Evolutionary conservation across 192 early-diverging fungal species (phyloP).

Genomic region (Jimgerdemannia lactiflua): DNA sequence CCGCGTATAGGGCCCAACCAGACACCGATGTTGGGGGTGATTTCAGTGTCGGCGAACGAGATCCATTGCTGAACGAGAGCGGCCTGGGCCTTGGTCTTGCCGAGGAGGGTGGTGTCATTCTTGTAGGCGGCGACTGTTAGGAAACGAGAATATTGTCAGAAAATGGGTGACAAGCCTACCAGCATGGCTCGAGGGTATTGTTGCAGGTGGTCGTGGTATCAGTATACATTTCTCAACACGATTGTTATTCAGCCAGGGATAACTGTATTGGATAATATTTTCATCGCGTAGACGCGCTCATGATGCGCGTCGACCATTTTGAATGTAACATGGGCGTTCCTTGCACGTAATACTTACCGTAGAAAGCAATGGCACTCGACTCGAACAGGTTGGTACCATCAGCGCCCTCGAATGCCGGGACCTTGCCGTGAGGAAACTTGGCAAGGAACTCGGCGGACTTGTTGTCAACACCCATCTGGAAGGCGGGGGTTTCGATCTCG

Average conservation of each 20-base stretch:
- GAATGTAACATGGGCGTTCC: not conserved
- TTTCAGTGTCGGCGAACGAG: slow-evolving; percentile 60
- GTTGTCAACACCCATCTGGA: slow-evolving; percentile 71
- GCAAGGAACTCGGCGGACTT: slow-evolving; percentile 78
- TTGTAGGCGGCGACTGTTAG: slow-evolving; percentile 40
- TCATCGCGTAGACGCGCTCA: not conserved
- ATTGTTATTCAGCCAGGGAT: slow-evolving; percentile 4
- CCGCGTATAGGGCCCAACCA: not conserved
- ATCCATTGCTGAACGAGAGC: slow-evolving; percentile 67
- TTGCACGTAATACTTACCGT: slow-evolving; percentile 49
- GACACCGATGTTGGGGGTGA: slow-evolving; percentile 1
- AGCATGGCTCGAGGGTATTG: not conserved
- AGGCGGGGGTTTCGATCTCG: slow-evolving; percentile 63
- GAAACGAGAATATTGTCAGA: not conserved
- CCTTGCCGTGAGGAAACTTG: slow-evolving; percentile 93
- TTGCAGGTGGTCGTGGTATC: not conserved
- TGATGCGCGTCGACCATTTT: not conserved
- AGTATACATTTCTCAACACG: not conserved
- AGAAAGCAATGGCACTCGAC: slow-evolving; percentile 91
- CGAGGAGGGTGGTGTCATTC: slow-evolving; percentile 50
- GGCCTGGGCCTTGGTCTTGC: slow-evolving; percentile 53
- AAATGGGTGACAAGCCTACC: slow-evolving; percentile 1
- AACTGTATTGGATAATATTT: slow-evolving; percentile 5
- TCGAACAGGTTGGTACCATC: slow-evolving; percentile 77
- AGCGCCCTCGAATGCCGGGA: slow-evolving; percentile 83